These are phyloP conservation scores for Poteriospumella lacustris DNA, from an alignment of 108 stramenopile genomes.

Conservation along the genomic window DNA sequence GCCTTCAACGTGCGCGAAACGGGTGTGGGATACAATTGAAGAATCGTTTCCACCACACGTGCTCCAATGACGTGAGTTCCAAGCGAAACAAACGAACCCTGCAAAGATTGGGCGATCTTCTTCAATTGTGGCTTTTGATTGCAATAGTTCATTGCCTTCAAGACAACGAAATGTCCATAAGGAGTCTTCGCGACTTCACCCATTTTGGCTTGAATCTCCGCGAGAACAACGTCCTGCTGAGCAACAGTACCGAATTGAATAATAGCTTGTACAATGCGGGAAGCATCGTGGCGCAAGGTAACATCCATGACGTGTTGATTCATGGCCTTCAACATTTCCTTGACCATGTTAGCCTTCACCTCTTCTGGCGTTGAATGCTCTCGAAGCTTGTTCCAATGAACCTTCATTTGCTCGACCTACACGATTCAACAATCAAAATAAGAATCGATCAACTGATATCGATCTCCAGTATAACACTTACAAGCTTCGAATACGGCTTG, in stretches of 20 bases:
- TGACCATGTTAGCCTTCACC: constrained; percentile 37
- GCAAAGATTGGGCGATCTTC: constrained; percentile 59
- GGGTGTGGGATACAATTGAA: constrained; percentile 67
- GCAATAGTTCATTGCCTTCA: constrained; percentile 81
- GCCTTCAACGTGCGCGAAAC: constrained; percentile 58
- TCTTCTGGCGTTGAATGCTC: not conserved
- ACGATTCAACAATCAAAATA: no score
- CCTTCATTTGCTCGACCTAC: not conserved
- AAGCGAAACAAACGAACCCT: constrained; percentile 69
- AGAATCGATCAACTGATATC: no score
- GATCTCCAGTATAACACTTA: no score
- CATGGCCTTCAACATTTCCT: constrained; percentile 39
- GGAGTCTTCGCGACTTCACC: constrained; percentile 75
- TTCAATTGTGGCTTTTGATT: constrained; percentile 44
- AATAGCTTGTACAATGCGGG: constrained; percentile 75
- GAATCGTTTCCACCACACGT: constrained; percentile 70
- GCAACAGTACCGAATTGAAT: constrained; percentile 67
- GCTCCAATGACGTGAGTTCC: constrained; percentile 78
- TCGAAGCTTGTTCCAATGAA: constrained; percentile 44
- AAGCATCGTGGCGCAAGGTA: constrained; percentile 81
- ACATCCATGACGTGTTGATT: constrained; percentile 50
- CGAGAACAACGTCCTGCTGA: constrained; percentile 31
- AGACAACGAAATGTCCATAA: constrained; percentile 79
- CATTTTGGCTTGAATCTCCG: constrained; percentile 44
- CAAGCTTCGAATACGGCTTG: no score